Conservation (phyloP, 2,329 filamentous ascomycete species). For the Cladophialophora immunda region DNA sequence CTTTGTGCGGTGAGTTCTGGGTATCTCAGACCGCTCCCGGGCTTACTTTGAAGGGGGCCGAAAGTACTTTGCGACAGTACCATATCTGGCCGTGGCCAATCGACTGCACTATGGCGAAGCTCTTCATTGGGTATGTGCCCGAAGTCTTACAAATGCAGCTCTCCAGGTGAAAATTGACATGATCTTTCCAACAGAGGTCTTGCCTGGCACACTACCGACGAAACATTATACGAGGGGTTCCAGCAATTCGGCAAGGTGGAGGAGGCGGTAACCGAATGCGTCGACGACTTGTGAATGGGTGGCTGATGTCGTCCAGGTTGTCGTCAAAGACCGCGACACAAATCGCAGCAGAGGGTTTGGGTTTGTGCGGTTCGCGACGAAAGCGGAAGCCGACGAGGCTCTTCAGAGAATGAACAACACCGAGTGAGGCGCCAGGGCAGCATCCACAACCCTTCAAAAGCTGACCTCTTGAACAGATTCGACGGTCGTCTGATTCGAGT, state of each 20-base stretch:
- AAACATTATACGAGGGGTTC: slow-evolving; percentile 86
- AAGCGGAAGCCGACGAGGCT: slow-evolving; percentile 53
- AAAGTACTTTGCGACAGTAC: slow-evolving; percentile 9
- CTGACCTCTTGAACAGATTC: slow-evolving; percentile 67
- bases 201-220: slow-evolving; percentile 96
- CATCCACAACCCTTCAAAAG: slow-evolving; percentile 15
- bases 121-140: slow-evolving; percentile 41
- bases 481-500: slow-evolving; percentile 94
- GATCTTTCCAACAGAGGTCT: slow-evolving; percentile 74
- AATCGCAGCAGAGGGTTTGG: slow-evolving; percentile 96
- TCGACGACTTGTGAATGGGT: slow-evolving; percentile 32
- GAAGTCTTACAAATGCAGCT: slow-evolving; percentile 21
- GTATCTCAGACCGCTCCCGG: slow-evolving; percentile 27
- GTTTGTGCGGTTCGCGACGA: slow-evolving; percentile 82
- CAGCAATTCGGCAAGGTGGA: slow-evolving; percentile 89
- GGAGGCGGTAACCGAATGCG: slow-evolving; percentile 75
- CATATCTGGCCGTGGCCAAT: slow-evolving; percentile 9
- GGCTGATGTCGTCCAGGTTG: slow-evolving; percentile 69
- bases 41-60: slow-evolving; percentile 17
- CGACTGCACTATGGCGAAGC: slow-evolving; percentile 39
- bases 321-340: slow-evolving; percentile 97
- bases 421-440: slow-evolving; percentile 69
- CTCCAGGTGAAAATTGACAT: slow-evolving; percentile 22
- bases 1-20: slow-evolving; percentile 28
- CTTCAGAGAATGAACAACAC: slow-evolving; percentile 56